Base-by-base conservation (phyloP, 2,329 filamentous ascomycete species). In the Penicillium sp. region DNA sequence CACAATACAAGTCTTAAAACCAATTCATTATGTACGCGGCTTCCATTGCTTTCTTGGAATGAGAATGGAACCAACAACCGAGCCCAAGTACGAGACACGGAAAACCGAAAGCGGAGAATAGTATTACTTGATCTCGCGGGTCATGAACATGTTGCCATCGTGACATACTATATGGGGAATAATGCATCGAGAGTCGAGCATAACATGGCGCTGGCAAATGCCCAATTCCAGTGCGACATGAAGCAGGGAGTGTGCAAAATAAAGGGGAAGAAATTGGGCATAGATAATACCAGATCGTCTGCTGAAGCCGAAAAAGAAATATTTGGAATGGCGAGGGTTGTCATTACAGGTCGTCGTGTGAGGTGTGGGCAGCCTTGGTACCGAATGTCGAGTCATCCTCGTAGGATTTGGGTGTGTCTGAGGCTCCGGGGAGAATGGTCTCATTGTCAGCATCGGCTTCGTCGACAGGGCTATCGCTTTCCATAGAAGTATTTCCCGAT, bases 311-410 rank as follows among this genome's bases (percentile, higher is more conserved):
- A 22, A 22, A 22, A 22, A n/a, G n/a, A n/a, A n/a, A n/a, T n/a
- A n/a, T n/a, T n/a, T n/a, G n/a, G n/a, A n/a, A n/a, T n/a, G n/a
- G n/a, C n/a, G 18, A 22, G 18, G 9, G 9, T 22, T 22, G 18
- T 5, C 11, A 39, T 53, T 45, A 59, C 32, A 59, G 35, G 20
- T 57, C 55, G 29, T 54, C 55, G 30, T 49, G 48, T 25, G 27
- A 15, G 46, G 47, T n/a, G 39, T 42, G 23, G 5, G 39, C 73
- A 54, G 76, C 74, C 54, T 71, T 74, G 15, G 69, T 64, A 35
- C 60, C 62, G 35, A 62, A 60, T 1, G 71, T 71, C 8, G 60
- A 60, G 44, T 71, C 66, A 39, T 69, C 70, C 2, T 68, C 68
- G 5, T 61, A 66, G 30, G 59, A 63, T 30, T 56, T 60, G 14